Conservation (phyloP, 768 basidiomycete genomes). For the Pleurotus tuber-regium region DNA sequence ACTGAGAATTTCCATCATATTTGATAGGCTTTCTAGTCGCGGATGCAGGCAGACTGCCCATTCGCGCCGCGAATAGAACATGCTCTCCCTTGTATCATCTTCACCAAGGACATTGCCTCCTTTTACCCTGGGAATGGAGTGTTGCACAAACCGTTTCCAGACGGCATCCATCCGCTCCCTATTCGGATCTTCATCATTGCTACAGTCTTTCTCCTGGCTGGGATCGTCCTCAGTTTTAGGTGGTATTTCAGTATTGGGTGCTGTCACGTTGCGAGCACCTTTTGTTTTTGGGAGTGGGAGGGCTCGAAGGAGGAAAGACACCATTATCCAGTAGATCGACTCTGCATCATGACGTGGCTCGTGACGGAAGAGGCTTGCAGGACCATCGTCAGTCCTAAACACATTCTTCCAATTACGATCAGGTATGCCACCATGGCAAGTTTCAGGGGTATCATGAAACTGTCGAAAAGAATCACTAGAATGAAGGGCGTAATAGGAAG, state of each 20-base stretch:
- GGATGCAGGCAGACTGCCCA: constrained; percentile 7
- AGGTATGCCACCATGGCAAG: background rate
- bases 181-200: background rate
- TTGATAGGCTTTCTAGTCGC: background rate
- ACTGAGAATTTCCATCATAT: background rate
- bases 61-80: background rate
- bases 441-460: background rate
- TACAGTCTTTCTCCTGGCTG: too few relatives aligned
- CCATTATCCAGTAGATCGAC: constrained; percentile 4
- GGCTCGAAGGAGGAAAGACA: background rate
- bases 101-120: background rate
- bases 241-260: too few relatives aligned
- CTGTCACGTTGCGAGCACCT: too few relatives aligned
- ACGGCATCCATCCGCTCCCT: background rate
- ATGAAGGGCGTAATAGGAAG: background rate
- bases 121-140: too few relatives aligned
- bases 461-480: background rate
- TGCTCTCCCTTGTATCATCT: background rate
- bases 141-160: background rate
- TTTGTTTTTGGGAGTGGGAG: background rate
- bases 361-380: background rate
- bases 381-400: too few relatives aligned
- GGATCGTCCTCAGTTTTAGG: too few relatives aligned
- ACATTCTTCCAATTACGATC: background rate
- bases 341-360: constrained; percentile 6